Evolutionary conservation across 176 grass and related monocot genomes (phyloP).

Genomic region (Neostapfia colusana): DNA sequence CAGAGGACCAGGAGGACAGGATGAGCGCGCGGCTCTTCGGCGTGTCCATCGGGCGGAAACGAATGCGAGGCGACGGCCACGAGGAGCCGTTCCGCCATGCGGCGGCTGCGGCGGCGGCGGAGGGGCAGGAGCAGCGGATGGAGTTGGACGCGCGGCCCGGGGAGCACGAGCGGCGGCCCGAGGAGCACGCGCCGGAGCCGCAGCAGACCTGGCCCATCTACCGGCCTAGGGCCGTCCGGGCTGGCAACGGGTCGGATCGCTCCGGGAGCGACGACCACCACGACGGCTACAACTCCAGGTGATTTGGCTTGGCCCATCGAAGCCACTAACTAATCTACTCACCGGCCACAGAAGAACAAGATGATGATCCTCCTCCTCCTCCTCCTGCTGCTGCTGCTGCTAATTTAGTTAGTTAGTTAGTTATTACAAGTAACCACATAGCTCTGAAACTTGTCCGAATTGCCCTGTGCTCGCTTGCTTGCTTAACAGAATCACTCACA

Average conservation of each 20-base stretch:
- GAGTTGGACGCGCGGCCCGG: conserved; percentile 23
- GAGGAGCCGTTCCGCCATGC: neutral
- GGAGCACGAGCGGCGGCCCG: neutral
- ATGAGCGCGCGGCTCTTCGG: conserved; percentile 60
- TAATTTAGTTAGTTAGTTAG: neutral
- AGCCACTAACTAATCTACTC: neutral
- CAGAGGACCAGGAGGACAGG: conserved; percentile 19
- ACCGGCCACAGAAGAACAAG: too few relatives aligned
- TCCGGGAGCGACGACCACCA: neutral
- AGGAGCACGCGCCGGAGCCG: neutral
- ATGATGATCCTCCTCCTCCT: too few relatives aligned
- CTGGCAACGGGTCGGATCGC: conserved; percentile 41
- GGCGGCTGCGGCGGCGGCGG: conserved; percentile 44
- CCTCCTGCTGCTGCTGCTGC: too few relatives aligned
- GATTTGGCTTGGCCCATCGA: conserved; percentile 10
- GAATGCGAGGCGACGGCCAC: conserved; percentile 29
- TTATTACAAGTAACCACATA: too few relatives aligned
- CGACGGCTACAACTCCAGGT: conserved; percentile 35
- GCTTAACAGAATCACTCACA: neutral
- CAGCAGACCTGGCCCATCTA: conserved; percentile 57
- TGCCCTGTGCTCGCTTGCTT: too few relatives aligned
- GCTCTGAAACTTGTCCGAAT: too few relatives aligned
- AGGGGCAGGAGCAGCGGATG: conserved; percentile 44
- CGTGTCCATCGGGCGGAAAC: conserved; percentile 69
- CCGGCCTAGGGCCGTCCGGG: conserved; percentile 48